phyloP scores from a whole-genome alignment of 139 green algal genomes.

The Diplosphaera chodatii region DNA sequence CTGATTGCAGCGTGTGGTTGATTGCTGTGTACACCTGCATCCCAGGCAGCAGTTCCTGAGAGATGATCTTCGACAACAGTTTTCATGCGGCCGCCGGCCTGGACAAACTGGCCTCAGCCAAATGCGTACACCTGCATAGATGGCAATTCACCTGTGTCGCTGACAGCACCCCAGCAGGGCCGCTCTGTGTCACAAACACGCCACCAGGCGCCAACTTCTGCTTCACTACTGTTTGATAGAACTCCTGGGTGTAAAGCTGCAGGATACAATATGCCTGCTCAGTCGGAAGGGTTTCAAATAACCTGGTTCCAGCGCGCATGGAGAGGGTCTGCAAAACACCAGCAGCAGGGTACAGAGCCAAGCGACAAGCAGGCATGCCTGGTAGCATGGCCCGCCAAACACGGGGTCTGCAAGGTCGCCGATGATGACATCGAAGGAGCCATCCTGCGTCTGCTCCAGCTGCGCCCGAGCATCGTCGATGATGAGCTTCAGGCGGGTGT shows the following conservation, averaged over 20 bases:
- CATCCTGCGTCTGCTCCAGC: conserved; percentile 31
- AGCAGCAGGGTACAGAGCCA: too few species aligned
- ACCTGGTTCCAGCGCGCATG: too few species aligned
- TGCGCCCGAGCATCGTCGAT: conserved; percentile 69
- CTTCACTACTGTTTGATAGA: conserved; percentile 69
- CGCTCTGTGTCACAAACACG: conserved; percentile 87
- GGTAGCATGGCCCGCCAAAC: conserved; percentile 82
- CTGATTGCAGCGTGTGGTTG: conserved; percentile 57
- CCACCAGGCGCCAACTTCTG: conserved; percentile 66
- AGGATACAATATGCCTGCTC: background rate
- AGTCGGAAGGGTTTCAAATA: too few species aligned
- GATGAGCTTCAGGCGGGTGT: conserved; percentile 71
- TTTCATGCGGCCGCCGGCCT: too few species aligned
- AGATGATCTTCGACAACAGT: too few species aligned
- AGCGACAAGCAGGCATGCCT: conserved; percentile 26
- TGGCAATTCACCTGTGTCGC: conserved; percentile 42
- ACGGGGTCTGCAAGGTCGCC: conserved; percentile 85
- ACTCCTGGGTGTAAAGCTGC: conserved; percentile 58
- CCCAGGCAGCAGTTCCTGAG: background rate
- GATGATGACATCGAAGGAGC: conserved; percentile 86
- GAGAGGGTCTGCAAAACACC: too few species aligned
- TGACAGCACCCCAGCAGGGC: conserved; percentile 64
- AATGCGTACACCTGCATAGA: too few species aligned
- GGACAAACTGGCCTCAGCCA: too few species aligned
- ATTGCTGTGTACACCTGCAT: conserved; percentile 64